Evolutionary conservation across 257 asterid species (phyloP).

Genomic region (Galeopsis tetrahit): DNA sequence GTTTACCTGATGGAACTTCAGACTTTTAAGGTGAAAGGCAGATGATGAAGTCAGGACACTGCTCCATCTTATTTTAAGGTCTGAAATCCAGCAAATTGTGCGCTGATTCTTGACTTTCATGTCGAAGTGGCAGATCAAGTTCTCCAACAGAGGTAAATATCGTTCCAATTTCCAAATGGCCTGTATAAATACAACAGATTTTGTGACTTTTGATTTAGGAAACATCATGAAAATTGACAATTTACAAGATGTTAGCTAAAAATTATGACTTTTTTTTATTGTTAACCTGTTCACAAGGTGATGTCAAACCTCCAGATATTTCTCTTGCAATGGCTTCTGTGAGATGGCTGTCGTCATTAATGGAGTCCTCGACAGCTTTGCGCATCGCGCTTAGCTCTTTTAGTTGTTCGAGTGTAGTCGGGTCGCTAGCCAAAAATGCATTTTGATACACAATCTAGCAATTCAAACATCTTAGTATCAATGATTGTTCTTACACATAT

Average conservation of each 20-base stretch:
- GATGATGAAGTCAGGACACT: conserved; percentile 48
- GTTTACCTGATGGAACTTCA: conserved; percentile 47
- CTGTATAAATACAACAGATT: conserved; percentile 35
- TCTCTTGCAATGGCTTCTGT: conserved; percentile 71
- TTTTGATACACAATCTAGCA: conserved; percentile 50
- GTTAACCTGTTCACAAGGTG: conserved; percentile 54
- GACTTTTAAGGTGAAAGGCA: conserved; percentile 36
- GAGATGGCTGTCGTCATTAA: conserved; percentile 41
- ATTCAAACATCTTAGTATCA: conserved; percentile 15
- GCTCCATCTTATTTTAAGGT: conserved; percentile 62
- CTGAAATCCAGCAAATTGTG: conserved; percentile 36
- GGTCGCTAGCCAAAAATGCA: conserved; percentile 41
- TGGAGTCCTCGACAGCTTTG: conserved; percentile 54
- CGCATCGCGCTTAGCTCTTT: conserved; percentile 63
- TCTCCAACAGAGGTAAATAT: conserved; percentile 62
- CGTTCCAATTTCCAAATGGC: conserved; percentile 64
- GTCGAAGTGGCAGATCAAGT: conserved; percentile 41
- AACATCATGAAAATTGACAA: neutral
- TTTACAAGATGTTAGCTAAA: neutral
- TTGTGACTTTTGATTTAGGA: neutral
- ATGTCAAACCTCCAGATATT: conserved; percentile 70
- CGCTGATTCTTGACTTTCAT: conserved; percentile 14
- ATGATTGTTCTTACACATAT: neutral
- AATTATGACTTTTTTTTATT: neutral
- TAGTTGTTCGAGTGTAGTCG: conserved; percentile 56